phyloP scores from a whole-genome alignment of 164 flowering plant species.

The Cinnamomum chago region DNA sequence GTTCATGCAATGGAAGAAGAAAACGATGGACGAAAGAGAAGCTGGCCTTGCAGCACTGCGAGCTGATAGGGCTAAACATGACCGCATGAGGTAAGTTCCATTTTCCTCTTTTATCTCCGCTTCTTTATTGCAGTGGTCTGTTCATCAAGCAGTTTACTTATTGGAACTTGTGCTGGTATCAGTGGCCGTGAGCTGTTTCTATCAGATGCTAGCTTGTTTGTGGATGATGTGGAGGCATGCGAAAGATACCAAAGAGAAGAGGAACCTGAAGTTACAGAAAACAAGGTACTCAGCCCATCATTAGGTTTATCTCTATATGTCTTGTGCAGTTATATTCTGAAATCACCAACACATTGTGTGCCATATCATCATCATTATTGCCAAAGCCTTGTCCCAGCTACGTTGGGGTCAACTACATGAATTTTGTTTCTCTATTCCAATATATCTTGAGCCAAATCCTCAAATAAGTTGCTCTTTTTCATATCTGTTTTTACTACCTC shows the following conservation, averaged over 20 bases:
- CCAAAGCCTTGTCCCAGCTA: too few relatives aligned
- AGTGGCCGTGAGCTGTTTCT: conserved; percentile 55
- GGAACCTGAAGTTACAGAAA: conserved; percentile 18
- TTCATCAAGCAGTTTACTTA: not conserved
- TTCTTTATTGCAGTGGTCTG: not conserved
- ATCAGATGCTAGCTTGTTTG: conserved; percentile 82
- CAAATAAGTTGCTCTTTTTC: too few relatives aligned
- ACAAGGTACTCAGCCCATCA: conserved; percentile 14
- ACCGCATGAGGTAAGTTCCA: conserved; percentile 61
- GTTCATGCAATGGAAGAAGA: conserved; percentile 90
- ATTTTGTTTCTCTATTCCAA: too few relatives aligned
- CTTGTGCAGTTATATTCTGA: too few relatives aligned
- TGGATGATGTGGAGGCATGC: conserved; percentile 66
- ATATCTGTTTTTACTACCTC: too few relatives aligned
- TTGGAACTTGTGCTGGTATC: conserved; percentile 6
- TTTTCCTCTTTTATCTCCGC: not conserved
- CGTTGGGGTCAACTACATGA: too few relatives aligned
- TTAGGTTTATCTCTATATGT: not conserved
- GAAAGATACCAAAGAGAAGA: conserved; percentile 38
- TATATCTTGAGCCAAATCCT: too few relatives aligned
- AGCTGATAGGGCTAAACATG: conserved; percentile 96
- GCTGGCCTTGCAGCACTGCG: conserved; percentile 69
- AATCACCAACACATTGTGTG: too few relatives aligned
- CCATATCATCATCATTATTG: too few relatives aligned
- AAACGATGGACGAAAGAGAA: conserved; percentile 74